Evolutionary conservation across 2,329 filamentous ascomycete species (phyloP), one percentile per base, ranked within the genome.

Genomic region (Fusarium proliferatum): DNA sequence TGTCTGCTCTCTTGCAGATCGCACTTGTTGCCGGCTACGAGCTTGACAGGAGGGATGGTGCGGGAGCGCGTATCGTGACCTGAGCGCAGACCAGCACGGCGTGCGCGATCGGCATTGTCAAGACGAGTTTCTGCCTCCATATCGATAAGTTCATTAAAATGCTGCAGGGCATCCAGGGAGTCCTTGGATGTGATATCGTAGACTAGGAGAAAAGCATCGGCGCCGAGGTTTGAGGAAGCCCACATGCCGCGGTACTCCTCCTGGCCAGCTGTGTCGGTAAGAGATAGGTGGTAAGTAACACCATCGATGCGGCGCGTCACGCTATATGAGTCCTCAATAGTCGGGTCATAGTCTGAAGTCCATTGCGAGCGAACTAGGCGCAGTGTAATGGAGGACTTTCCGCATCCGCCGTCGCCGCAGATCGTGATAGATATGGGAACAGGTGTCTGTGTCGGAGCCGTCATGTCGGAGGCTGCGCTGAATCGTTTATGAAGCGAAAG

Each of bases 241-340:
- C 94, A 96, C 86, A 96, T 93, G 76, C 93, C 92, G 75, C 94
- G 92, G 85, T 96, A 96, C 84, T 96, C 94, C 84, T 96, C 94
- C 82, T 96, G 94, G n/a, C 94, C 94, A 33, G 94, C 94, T 2
- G 94, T 96, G 85, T 96, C 94, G 67, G 93, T 96, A 56, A 96
- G 88, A 55, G 88, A 87, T 41, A 96, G 90, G 81, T 94, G 92
- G 86, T 95, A 96, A 57, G 90, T 91, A 60, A 96, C 88, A 79
- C 94, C 94, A 78, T 96, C 93, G 81, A 96, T 91, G 77, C 88
- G 89, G 75, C 94, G 92, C 56, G 93, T 95, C 71, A 96, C 91
- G 77, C 90, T 92, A 86, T 96, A 96, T 76, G 92, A 94, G 86
- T 96, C 94, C 83, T 94, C 92, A 82, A 94, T 94, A 41, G 92